Base-by-base conservation (phyloP, 208 protist genomes). In the Leishmania mexicana region DNA sequence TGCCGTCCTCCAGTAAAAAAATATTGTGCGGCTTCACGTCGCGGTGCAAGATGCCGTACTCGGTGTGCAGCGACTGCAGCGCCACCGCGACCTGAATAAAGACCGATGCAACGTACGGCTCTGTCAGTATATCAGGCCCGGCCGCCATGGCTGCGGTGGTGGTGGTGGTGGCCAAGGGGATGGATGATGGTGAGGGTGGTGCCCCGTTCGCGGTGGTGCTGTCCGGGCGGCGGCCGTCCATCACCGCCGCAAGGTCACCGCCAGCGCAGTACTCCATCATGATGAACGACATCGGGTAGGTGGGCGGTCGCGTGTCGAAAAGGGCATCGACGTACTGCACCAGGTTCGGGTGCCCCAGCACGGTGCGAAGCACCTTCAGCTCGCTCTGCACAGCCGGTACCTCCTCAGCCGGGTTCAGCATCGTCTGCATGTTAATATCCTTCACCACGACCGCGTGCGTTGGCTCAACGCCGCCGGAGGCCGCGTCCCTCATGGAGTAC, bases 1-100 rank as follows among this genome's bases (percentile, higher is more conserved):
- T 45, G 68, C 87, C 88, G 40, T 90, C 88, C 65, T 83, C 88
- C 13, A 98, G 84, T 15, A 98, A 80, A 75, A 98, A 92, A 13
- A 98, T 81, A 80, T 98, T 98, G 83, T 96, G 88, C 47, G 95
- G 95, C 85, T 98, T 98, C 47, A 98, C 80, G 82, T 98, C 95
- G 53, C 95, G 91, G 80, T 98, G 95, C 38, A 98, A 80, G n/a
- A 96, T 87, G 35, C 83, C 84, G 28, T 87, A 79, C 35, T 93
- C 85, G 47, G 83, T 79, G 81, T 98, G 95, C 83, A 98, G 85
- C 68, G 90, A 93, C 70, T 94, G 80, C 49, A 98, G 75, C 21
- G 85, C 92, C 0, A 88, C 84, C 35, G 91, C 82, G 17, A 92
- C 79, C 80, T 98, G 95, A 68, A 94, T 92, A 40, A 96, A 67